Conservation (phyloP, 441 rosid genomes). For the Populus tomentosa region DNA sequence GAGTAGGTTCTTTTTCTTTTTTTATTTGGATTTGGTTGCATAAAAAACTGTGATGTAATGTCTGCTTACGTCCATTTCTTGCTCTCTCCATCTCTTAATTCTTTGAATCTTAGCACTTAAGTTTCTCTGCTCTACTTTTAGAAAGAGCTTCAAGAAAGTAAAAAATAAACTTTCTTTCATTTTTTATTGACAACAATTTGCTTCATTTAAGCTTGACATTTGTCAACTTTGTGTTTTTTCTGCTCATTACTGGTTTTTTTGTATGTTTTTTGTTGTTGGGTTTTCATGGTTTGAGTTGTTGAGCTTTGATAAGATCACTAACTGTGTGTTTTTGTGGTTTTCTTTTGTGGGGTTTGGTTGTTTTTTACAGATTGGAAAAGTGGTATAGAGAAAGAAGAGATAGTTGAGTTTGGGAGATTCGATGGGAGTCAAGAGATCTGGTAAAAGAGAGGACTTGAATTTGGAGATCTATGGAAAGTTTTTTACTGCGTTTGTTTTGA, state of each 20-base stretch:
- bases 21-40: neutral
- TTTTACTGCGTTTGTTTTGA: conserved; percentile 46
- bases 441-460: conserved; percentile 21
- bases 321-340: conserved; percentile 4
- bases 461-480: conserved; percentile 43
- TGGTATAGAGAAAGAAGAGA: conserved; percentile 22
- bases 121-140: conserved; percentile 32
- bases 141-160: neutral
- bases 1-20: neutral
- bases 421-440: conserved; percentile 63
- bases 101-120: conserved; percentile 57
- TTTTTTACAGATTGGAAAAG: conserved; percentile 38
- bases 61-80: conserved; percentile 13
- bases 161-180: neutral
- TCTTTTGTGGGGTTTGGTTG: neutral
- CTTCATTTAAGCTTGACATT: conserved; percentile 28
- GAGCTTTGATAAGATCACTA: conserved; percentile 20
- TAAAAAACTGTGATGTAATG: neutral
- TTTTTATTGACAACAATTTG: conserved; percentile 10
- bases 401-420: conserved; percentile 22
- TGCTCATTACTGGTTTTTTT: neutral
- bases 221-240: neutral
- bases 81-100: conserved; percentile 16
- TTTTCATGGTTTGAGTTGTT: conserved; percentile 10
- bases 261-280: conserved; percentile 15